phyloP scores from a whole-genome alignment of 2,329 filamentous ascomycete genomes.

The Alternaria triticimaculans region DNA sequence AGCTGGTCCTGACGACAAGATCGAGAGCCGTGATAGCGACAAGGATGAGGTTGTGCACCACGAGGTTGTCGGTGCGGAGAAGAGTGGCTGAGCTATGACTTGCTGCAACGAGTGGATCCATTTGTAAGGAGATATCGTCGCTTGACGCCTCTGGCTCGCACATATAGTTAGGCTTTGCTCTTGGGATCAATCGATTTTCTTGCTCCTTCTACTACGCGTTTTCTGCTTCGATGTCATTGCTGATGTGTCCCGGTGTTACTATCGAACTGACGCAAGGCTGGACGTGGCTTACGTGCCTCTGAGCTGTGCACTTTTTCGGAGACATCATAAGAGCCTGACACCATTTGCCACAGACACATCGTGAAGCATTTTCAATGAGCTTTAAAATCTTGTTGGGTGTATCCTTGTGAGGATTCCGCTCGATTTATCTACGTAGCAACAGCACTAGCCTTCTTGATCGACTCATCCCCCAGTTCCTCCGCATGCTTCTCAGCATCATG shows the following conservation, averaged over 20 bases:
- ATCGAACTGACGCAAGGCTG: neutral
- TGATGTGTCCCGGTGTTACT: neutral
- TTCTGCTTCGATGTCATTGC: neutral
- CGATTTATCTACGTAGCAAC: neutral
- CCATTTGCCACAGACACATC: neutral
- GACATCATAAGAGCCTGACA: neutral
- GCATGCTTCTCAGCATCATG: conserved; percentile 41
- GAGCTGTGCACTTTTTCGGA: neutral
- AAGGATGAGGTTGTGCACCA: conserved; percentile 22
- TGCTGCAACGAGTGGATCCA: neutral
- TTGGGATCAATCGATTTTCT: neutral
- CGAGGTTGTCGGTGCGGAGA: conserved; percentile 15
- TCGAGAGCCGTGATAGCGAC: conserved; percentile 21
- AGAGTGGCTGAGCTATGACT: neutral
- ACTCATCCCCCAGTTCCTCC: conserved; percentile 38
- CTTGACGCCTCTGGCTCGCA: neutral
- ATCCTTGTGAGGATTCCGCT: neutral
- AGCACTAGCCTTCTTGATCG: conserved; percentile 28
- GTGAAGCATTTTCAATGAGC: neutral
- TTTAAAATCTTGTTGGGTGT: neutral
- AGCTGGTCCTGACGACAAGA: conserved; percentile 18
- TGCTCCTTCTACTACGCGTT: neutral
- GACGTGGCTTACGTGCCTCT: neutral
- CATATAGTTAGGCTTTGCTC: neutral
- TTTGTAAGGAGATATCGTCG: neutral